Conservation (phyloP, 2,329 filamentous ascomycete species). For the Talaromyces sp. region DNA sequence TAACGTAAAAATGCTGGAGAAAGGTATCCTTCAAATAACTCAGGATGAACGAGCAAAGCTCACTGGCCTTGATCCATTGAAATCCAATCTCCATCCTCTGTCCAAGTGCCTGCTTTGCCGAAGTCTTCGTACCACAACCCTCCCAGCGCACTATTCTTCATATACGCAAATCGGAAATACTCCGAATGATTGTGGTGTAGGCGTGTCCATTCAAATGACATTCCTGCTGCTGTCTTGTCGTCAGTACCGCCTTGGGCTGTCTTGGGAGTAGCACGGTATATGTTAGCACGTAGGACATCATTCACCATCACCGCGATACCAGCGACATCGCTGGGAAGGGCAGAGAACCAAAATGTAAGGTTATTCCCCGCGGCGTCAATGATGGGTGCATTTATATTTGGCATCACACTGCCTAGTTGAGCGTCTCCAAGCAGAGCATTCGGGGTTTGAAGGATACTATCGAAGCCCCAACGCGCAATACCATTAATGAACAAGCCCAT, state of each 20-base stretch:
- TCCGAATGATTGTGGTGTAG: slow-evolving; percentile 30
- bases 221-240: background rate
- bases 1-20: background rate
- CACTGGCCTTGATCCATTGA: background rate
- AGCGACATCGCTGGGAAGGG: slow-evolving; percentile 38
- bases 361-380: slow-evolving; percentile 24
- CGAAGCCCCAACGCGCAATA: slow-evolving; percentile 62
- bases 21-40: background rate
- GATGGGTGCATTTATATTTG: slow-evolving; percentile 26
- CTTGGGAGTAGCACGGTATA: slow-evolving; percentile 38
- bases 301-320: slow-evolving; percentile 60
- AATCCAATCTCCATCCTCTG: slow-evolving; percentile 23
- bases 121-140: slow-evolving; percentile 43
- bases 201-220: slow-evolving; percentile 36
- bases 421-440: slow-evolving; percentile 44
- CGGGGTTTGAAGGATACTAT: slow-evolving; percentile 57
- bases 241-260: background rate
- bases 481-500: slow-evolving; percentile 63
- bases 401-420: slow-evolving; percentile 33
- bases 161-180: slow-evolving; percentile 45
- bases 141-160: slow-evolving; percentile 35
- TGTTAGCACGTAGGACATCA: slow-evolving; percentile 58
- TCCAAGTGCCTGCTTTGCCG: slow-evolving; percentile 34
- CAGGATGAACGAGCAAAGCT: background rate
- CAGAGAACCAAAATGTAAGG: slow-evolving; percentile 38